Percentiles rank a stretch among this genome's conserved stretches.
Conservation (phyloP, 306 rosid genomes). For the Senna tora region DNA sequence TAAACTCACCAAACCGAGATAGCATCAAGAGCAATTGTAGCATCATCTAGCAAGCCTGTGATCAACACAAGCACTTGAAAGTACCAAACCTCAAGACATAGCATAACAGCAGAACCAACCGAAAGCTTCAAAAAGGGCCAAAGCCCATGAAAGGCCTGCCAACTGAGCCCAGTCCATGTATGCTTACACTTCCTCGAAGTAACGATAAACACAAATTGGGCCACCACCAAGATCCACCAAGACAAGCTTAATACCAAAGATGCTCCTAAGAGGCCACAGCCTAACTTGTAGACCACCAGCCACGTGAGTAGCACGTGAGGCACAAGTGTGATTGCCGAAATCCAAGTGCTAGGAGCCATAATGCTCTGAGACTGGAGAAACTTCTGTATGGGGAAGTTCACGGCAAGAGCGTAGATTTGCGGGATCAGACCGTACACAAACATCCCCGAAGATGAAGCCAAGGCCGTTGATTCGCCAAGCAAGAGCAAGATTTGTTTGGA, state of each 20-base stretch:
- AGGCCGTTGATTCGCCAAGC: conserved; percentile 46
- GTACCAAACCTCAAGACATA: conserved; percentile 80
- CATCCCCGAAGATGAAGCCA: conserved; percentile 41
- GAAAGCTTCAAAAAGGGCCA: conserved; percentile 59
- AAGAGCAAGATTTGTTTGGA: conserved; percentile 40
- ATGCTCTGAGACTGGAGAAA: conserved; percentile 68
- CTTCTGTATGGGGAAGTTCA: conserved; percentile 59
- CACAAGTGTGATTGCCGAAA: conserved; percentile 39
- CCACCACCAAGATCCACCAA: conserved; percentile 78
- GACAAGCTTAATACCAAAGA: conserved; percentile 66
- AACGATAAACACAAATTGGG: conserved; percentile 55
- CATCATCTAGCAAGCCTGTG: conserved; percentile 64
- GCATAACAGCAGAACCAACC: conserved; percentile 72
- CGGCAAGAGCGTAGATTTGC: conserved; percentile 60
- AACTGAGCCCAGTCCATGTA: conserved; percentile 63
- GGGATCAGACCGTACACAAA: conserved; percentile 62
- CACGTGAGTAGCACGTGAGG: conserved; percentile 46
- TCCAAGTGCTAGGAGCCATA: conserved; percentile 51
- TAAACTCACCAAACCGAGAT: conserved; percentile 62
- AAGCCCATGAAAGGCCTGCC: conserved; percentile 57
- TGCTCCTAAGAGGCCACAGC: conserved; percentile 58
- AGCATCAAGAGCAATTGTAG: conserved; percentile 67
- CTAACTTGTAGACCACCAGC: conserved; percentile 44
- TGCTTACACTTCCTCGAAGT: conserved; percentile 32
- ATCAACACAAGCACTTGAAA: conserved; percentile 66